Conservation (phyloP, 306 rosid species). For the Arachis stenosperma region DNA sequence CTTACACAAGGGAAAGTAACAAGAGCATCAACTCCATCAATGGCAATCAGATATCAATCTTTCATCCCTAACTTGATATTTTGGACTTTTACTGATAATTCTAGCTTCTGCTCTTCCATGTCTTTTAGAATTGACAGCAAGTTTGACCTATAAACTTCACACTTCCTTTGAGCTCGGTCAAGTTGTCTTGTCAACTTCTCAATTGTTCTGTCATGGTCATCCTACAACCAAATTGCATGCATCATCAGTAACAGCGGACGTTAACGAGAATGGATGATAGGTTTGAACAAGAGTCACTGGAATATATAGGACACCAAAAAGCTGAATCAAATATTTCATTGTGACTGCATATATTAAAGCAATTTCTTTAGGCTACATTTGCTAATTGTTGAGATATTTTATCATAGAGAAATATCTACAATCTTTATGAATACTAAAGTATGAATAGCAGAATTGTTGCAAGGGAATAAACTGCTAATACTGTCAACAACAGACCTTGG, state of each 20-base stretch:
- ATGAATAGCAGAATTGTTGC: constrained; percentile 6
- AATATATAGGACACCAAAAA: not conserved
- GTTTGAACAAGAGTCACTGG: not conserved
- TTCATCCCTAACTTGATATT: constrained; percentile 53
- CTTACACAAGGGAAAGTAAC: constrained; percentile 22
- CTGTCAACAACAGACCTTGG: constrained; percentile 34
- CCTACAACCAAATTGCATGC: constrained; percentile 39
- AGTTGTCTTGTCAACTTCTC: constrained; percentile 50
- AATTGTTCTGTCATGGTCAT: constrained; percentile 52
- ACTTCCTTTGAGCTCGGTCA: constrained; percentile 47
- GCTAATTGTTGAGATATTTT: not conserved
- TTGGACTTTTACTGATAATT: constrained; percentile 53
- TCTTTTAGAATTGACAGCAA: constrained; percentile 57
- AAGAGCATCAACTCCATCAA: constrained; percentile 4
- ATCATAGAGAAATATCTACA: not conserved
- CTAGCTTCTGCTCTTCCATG: constrained; percentile 57
- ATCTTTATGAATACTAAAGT: not conserved
- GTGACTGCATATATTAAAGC: not conserved
- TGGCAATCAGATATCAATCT: constrained; percentile 36
- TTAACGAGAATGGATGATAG: not conserved
- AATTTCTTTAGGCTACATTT: not conserved
- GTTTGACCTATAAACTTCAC: constrained; percentile 56
- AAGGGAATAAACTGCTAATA: constrained; percentile 5
- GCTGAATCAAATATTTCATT: not conserved
- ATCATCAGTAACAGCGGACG: constrained; percentile 19